Percentiles rank a stretch among this genome's conserved stretches.
phyloP scores from a whole-genome alignment of 2,329 filamentous ascomycete genomes.

The Dissoconium aciculare region DNA sequence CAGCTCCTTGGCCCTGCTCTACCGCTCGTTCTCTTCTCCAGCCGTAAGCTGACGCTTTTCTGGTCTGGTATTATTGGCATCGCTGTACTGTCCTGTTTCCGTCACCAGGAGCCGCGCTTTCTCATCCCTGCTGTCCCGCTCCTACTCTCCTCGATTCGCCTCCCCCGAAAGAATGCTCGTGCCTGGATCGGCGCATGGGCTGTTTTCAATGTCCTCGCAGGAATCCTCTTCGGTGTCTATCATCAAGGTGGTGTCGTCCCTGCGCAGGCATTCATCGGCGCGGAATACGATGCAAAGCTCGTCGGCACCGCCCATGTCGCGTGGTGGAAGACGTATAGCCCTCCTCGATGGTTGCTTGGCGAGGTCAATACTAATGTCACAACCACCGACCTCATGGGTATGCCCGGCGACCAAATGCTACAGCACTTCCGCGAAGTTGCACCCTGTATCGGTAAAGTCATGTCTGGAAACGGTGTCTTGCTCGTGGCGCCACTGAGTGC shows the following conservation, averaged over 20 bases:
- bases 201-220: constrained; percentile 52
- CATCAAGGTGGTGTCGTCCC: constrained; percentile 69
- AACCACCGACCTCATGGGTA: constrained; percentile 61
- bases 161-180: constrained; percentile 41
- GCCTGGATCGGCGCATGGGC: constrained; percentile 38
- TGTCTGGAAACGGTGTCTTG: constrained; percentile 20
- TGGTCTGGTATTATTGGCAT: constrained; percentile 62
- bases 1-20: constrained; percentile 39
- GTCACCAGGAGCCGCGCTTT: constrained; percentile 70
- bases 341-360: constrained; percentile 58
- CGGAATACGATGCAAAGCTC: constrained; percentile 39
- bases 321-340: constrained; percentile 81
- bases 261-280: constrained; percentile 58
- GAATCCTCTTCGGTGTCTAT: constrained; percentile 62
- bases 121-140: constrained; percentile 60
- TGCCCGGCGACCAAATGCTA: constrained; percentile 46
- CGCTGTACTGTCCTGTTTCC: constrained; percentile 55
- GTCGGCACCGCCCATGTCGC: constrained; percentile 46
- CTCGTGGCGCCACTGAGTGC: constrained; percentile 61
- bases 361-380: constrained; percentile 53
- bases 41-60: constrained; percentile 46
- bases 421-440: constrained; percentile 43
- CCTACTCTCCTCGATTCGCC: constrained; percentile 56
- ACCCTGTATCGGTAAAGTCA: constrained; percentile 44
- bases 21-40: constrained; percentile 32